Conservation (phyloP, 306 rosid species). For the Medicago ruthenica region DNA sequence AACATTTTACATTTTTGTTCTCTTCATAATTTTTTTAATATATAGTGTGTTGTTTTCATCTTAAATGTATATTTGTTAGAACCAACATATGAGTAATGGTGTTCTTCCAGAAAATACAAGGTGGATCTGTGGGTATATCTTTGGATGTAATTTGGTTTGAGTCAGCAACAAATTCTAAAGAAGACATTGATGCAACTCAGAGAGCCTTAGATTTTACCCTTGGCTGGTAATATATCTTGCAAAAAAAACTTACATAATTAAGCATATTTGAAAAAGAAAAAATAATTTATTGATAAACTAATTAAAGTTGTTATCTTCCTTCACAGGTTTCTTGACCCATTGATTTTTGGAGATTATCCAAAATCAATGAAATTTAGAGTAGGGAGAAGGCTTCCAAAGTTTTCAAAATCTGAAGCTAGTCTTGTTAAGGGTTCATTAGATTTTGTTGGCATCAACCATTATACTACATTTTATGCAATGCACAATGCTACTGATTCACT, state of each 20-base stretch:
- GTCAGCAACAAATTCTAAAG: constrained; percentile 63
- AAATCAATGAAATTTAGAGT: constrained; percentile 69
- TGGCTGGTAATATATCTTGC: constrained; percentile 68
- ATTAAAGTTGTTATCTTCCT: background rate
- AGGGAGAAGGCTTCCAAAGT: constrained; percentile 66
- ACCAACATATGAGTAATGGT: background rate
- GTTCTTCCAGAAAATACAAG: constrained; percentile 54
- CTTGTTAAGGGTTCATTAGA: constrained; percentile 73
- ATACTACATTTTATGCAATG: constrained; percentile 71
- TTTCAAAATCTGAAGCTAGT: constrained; percentile 52
- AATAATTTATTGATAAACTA: background rate
- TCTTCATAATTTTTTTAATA: background rate
- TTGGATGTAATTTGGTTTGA: constrained; percentile 84
- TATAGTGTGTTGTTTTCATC: background rate
- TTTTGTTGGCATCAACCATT: constrained; percentile 88
- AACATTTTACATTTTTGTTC: background rate
- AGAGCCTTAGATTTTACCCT: constrained; percentile 94
- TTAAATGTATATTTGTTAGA: background rate
- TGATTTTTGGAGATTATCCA: constrained; percentile 84
- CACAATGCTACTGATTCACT: constrained; percentile 26
- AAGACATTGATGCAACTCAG: constrained; percentile 72
- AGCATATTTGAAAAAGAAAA: background rate
- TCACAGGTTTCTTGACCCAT: constrained; percentile 75
- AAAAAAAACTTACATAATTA: background rate
- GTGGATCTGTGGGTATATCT: constrained; percentile 76